Base-by-base conservation (phyloP, 1,284 basidiomycete genomes). In the Pholiota adiposa region DNA sequence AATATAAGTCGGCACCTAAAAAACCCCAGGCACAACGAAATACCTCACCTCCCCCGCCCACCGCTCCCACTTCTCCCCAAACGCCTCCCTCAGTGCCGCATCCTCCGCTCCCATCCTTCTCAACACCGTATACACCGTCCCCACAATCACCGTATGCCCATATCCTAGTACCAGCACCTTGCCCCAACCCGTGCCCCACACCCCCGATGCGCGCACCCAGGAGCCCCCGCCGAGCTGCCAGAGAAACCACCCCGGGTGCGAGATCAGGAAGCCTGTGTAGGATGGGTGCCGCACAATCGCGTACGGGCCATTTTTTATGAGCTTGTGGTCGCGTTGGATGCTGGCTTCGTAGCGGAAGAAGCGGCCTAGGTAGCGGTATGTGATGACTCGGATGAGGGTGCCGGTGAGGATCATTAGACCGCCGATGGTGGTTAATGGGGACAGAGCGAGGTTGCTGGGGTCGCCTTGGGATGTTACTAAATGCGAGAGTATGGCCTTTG, bases 311-410 rank as follows among this genome's bases (percentile, higher is more conserved):
- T 23, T 59, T 1, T 60, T 63, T 46, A 69, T 61, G 3, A 74
- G 46, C 21, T 59, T 23, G 56, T 73, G 73, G 48, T 71, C 60
- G 33, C 67, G 62, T 50, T 67, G 63, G 34, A 73, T 69, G 38
- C 68, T 69, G 27, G 69, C 56, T 19, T 72, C 66, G 54, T 68
- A 73, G 1, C 65, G 68, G 57, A 73, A 74, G 33, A 68, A 66
- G 8, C 53, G 54, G 0, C 72, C 71, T 8, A 74, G 56, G 8
- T 59, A 59, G 12, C 51, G 60, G 48, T 64, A 72, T 51, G 63
- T 60, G 8, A 21, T 23, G 8, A 63, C 18, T 16, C 59, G 31
- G 16, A 63, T 38, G 18, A 41, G 21, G 16, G 34, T 16, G 8
- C 60, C 58, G 21, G 40, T 25, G 2, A 60, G 18, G 4, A 59